Percentiles rank a stretch among this genome's conserved stretches.
phyloP scores from a whole-genome alignment of 1,284 basidiomycete species.

The Mycosarcoma mackinlayi region DNA sequence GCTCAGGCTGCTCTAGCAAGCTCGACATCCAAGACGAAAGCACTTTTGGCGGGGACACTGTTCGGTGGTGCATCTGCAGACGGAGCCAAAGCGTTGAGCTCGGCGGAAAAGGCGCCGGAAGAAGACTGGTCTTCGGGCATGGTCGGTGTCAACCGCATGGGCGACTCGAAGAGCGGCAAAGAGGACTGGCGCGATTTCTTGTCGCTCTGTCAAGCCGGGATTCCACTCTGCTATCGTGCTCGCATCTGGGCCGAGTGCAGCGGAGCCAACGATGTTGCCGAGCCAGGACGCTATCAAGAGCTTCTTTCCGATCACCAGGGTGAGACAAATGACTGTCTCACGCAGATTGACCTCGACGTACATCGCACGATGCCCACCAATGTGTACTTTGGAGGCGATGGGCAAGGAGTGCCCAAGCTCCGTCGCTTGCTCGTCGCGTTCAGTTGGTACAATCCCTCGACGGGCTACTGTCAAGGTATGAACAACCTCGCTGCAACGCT shows the following conservation, averaged over 20 bases:
- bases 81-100: slow-evolving; percentile 26
- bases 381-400: slow-evolving; percentile 94
- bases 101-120: slow-evolving; percentile 46
- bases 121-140: slow-evolving; percentile 69
- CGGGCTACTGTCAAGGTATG: slow-evolving; percentile 76
- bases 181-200: slow-evolving; percentile 85
- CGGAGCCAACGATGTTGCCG: slow-evolving; percentile 87
- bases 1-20: slow-evolving; percentile 8
- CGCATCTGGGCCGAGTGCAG: slow-evolving; percentile 90
- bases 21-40: slow-evolving; percentile 33
- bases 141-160: slow-evolving; percentile 88
- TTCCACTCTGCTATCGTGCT: slow-evolving; percentile 86
- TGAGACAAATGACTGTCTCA: slow-evolving; percentile 73
- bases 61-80: slow-evolving; percentile 27
- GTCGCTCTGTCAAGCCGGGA: slow-evolving; percentile 81
- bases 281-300: slow-evolving; percentile 91
- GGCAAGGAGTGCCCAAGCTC: slow-evolving; percentile 90
- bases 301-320: slow-evolving; percentile 75
- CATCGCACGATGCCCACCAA: slow-evolving; percentile 83
- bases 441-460: slow-evolving; percentile 75
- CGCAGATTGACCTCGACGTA: slow-evolving; percentile 97
- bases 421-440: slow-evolving; percentile 89
- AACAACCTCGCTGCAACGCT: slow-evolving; percentile 93
- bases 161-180: slow-evolving; percentile 74
- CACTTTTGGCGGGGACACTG: slow-evolving; percentile 21